These are phyloP conservation scores for Populus hybrid DNA, from an alignment of 441 rosid species.

Conservation along the genomic window DNA sequence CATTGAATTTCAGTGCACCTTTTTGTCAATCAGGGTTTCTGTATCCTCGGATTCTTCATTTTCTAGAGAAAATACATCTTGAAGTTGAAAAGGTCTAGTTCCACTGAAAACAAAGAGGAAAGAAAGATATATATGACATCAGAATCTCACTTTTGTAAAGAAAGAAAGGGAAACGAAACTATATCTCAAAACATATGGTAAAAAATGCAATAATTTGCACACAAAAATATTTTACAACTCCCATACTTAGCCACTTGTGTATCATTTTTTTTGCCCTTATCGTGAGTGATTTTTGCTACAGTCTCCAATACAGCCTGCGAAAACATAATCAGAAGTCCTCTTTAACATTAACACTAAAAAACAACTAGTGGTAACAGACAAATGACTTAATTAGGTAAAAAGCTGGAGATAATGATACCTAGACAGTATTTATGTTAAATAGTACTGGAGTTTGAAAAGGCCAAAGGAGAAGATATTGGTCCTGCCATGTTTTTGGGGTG, in stretches of 20 bases:
- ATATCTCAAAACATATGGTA: not conserved
- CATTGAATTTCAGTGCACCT: conserved; percentile 38
- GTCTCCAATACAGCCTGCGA: conserved; percentile 89
- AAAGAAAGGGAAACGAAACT: not conserved
- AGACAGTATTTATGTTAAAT: not conserved
- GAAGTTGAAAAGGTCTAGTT: conserved; percentile 77
- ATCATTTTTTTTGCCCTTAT: conserved; percentile 78
- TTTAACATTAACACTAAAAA: conserved; percentile 1
- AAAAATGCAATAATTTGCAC: conserved; percentile 7
- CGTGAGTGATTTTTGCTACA: conserved; percentile 88
- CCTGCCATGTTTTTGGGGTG: not conserved
- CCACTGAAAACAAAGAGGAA: conserved; percentile 37
- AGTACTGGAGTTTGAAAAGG: not conserved
- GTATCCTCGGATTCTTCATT: conserved; percentile 93
- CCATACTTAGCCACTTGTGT: conserved; percentile 68
- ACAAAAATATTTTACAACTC: conserved; percentile 6
- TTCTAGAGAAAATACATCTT: conserved; percentile 88
- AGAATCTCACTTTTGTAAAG: not conserved
- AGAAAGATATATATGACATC: not conserved
- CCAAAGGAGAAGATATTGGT: not conserved
- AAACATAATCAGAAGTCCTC: conserved; percentile 20
- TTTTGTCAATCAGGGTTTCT: conserved; percentile 85
- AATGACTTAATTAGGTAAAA: not conserved
- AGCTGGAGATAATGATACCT: not conserved
- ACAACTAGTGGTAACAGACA: not conserved